Evolutionary conservation across 1,284 basidiomycete species (phyloP).

Genomic region (Cryptococcus wingfieldii): DNA sequence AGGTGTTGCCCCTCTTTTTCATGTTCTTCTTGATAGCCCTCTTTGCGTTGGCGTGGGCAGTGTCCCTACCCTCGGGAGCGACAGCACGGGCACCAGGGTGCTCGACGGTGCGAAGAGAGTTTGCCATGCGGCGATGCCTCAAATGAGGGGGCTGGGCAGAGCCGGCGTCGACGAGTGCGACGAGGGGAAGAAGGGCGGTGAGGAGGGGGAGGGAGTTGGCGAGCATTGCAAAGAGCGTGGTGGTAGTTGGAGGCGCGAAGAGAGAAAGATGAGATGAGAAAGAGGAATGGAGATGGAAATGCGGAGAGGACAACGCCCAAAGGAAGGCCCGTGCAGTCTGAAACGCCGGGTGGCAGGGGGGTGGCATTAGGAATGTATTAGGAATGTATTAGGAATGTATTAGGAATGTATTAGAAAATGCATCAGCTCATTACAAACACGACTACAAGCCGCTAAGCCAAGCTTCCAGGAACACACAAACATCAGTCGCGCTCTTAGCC

Average conservation of each 20-base stretch:
- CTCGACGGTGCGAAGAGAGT: conserved; percentile 5
- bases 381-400: too few relatives aligned
- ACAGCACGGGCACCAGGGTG: conserved; percentile 7
- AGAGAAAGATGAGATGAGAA: neutral
- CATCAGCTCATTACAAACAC: too few relatives aligned
- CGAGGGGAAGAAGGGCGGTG: conserved; percentile 29
- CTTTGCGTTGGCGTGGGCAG: conserved; percentile 26
- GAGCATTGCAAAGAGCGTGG: conserved; percentile 17
- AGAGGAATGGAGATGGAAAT: neutral
- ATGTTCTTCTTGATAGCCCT: conserved; percentile 25
- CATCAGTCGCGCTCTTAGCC: too few relatives aligned
- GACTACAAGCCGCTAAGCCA: too few relatives aligned
- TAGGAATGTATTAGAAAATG: too few relatives aligned
- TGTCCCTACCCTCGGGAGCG: conserved; percentile 16
- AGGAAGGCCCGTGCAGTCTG: too few relatives aligned
- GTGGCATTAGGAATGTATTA: too few relatives aligned
- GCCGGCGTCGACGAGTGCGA: conserved; percentile 17
- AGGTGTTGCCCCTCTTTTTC: conserved; percentile 23
- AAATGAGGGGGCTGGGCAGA: conserved; percentile 20
- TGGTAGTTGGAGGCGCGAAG: neutral
- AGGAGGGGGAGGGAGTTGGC: conserved; percentile 26
- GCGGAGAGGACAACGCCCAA: too few relatives aligned
- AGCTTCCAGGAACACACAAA: too few relatives aligned
- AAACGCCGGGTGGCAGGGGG: too few relatives aligned
- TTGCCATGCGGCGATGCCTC: conserved; percentile 22